phyloP scores from a whole-genome alignment of 176 grass and related monocot genomes.

The Stipa capillata region DNA sequence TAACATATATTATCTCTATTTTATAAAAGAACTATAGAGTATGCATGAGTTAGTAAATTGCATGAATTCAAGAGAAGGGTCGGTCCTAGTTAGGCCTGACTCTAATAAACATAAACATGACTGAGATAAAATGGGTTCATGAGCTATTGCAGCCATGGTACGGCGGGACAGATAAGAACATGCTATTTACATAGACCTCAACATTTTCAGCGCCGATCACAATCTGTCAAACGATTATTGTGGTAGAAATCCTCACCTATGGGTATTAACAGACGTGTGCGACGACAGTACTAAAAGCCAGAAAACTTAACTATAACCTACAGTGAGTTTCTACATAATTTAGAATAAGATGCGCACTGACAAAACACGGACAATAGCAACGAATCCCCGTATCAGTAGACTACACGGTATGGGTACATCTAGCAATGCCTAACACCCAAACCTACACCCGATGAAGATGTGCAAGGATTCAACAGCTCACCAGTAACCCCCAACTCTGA shows the following conservation, averaged over 20 bases:
- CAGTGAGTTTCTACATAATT: too few relatives aligned
- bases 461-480: background rate
- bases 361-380: too few relatives aligned
- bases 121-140: too few relatives aligned
- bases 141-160: too few relatives aligned
- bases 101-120: too few relatives aligned
- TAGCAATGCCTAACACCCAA: too few relatives aligned
- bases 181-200: background rate
- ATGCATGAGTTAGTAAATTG: background rate
- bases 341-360: too few relatives aligned
- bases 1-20: too few relatives aligned
- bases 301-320: background rate
- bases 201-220: background rate
- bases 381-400: too few relatives aligned
- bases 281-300: background rate
- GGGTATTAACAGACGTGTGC: background rate
- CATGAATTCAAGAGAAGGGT: background rate
- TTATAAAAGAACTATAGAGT: background rate
- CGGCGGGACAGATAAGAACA: too few relatives aligned
- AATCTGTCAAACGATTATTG: background rate
- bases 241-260: background rate
- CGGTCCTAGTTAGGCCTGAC: background rate
- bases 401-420: too few relatives aligned
- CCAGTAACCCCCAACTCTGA: background rate
- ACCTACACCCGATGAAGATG: background rate